Evolutionary conservation across 108 stramenopile species (phyloP).

Genomic region (Stephanodiscus triporus): DNA sequence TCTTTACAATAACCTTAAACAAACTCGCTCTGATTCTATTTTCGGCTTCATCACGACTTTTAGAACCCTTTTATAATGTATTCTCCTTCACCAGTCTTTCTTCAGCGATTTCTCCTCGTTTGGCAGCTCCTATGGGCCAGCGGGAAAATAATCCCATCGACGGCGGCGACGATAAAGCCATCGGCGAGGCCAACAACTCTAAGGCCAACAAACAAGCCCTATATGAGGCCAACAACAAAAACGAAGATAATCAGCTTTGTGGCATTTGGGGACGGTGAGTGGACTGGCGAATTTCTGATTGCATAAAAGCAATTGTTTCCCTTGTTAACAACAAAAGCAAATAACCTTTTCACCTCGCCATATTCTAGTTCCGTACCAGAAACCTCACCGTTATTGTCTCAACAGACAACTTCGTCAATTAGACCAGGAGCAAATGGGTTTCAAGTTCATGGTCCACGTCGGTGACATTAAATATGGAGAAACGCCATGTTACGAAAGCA

Average conservation of each 20-base stretch:
- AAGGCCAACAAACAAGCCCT: neutral
- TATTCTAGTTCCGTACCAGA: conserved; percentile 9
- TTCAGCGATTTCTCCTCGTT: no score
- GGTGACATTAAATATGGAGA: conserved; percentile 10
- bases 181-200: neutral
- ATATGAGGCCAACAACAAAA: no score
- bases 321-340: neutral
- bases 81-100: no score
- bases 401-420: conserved; percentile 17
- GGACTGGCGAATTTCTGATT: neutral
- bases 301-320: neutral
- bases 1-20: no score
- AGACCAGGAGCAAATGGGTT: conserved; percentile 12
- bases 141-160: no score
- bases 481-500: conserved; percentile 14
- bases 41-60: no score
- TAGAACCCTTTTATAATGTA: no score
- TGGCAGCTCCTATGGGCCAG: no score
- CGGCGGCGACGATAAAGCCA: neutral
- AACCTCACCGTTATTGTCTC: conserved; percentile 11
- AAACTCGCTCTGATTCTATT: no score
- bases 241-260: conserved; percentile 18
- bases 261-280: conserved; percentile 21
- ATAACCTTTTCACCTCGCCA: neutral
- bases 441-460: conserved; percentile 23